Evolutionary conservation across 2,329 filamentous ascomycete genomes (phyloP).

Genomic region (Penicillium janthinellum): DNA sequence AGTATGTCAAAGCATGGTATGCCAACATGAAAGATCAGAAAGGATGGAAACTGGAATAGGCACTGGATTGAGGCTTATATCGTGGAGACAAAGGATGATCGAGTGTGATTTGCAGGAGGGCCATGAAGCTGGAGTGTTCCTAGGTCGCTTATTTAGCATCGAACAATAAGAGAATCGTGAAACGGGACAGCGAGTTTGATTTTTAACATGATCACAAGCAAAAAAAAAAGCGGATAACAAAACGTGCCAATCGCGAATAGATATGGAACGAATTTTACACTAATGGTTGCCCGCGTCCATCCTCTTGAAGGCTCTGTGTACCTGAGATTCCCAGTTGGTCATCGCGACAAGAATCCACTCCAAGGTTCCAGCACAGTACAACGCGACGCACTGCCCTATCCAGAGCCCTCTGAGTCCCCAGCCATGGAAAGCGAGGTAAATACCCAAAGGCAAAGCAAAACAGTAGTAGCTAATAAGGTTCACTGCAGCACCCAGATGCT

Average conservation of each 20-base stretch:
- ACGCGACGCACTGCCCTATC: slow-evolving; percentile 78
- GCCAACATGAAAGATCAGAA: slow-evolving; percentile 16
- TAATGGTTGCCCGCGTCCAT: slow-evolving; percentile 56
- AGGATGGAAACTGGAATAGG: slow-evolving; percentile 9
- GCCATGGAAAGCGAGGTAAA: slow-evolving; percentile 82
- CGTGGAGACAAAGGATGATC: too few relatives aligned
- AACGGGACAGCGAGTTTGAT: too few relatives aligned
- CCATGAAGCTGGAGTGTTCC: too few relatives aligned
- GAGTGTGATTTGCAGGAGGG: too few relatives aligned
- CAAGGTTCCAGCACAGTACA: slow-evolving; percentile 75
- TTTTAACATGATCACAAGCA: too few relatives aligned
- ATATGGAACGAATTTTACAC: background rate
- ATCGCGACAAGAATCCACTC: slow-evolving; percentile 79
- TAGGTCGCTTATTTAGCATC: too few relatives aligned
- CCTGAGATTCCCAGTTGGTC: slow-evolving; percentile 71
- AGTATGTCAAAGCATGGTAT: slow-evolving; percentile 51
- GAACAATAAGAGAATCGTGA: too few relatives aligned
- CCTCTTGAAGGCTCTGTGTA: slow-evolving; percentile 68
- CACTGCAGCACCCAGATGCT: slow-evolving; percentile 80
- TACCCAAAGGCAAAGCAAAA: slow-evolving; percentile 76
- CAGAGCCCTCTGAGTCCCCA: slow-evolving; percentile 81
- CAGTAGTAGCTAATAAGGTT: slow-evolving; percentile 84
- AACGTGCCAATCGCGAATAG: too few relatives aligned
- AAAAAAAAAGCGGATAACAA: background rate
- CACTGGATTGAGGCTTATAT: too few relatives aligned